Conservation (phyloP, 306 rosid species). For the Lupinus albus region DNA sequence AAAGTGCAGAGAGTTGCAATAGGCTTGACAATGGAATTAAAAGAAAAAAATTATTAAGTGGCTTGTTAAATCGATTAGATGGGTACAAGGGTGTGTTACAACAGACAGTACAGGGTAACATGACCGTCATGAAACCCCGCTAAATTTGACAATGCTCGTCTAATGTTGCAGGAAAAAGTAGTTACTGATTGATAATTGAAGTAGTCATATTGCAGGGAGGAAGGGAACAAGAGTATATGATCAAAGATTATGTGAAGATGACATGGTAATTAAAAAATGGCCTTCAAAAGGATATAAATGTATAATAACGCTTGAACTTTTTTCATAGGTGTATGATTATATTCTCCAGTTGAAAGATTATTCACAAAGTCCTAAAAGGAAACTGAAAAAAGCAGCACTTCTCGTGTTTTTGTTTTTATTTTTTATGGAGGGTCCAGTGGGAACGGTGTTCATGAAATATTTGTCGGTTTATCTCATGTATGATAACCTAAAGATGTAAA, state of each 20-base stretch:
- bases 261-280: neutral
- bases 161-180: slow-evolving; percentile 2
- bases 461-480: neutral
- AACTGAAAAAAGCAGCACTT: neutral
- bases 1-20: slow-evolving; percentile 6
- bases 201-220: neutral
- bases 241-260: neutral
- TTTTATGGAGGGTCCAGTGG: neutral
- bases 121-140: neutral
- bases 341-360: neutral
- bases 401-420: too few species aligned
- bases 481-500: neutral
- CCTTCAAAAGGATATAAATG: slow-evolving; percentile 1
- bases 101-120: neutral
- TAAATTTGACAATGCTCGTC: neutral
- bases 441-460: neutral
- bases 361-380: neutral
- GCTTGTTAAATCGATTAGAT: slow-evolving; percentile 6
- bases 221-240: neutral
- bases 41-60: neutral
- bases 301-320: neutral
- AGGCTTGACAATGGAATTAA: slow-evolving; percentile 7
- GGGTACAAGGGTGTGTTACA: neutral
- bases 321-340: neutral
- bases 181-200: neutral